Conservation (phyloP, 2,329 filamentous ascomycete species). For the Apiospora sp. region DNA sequence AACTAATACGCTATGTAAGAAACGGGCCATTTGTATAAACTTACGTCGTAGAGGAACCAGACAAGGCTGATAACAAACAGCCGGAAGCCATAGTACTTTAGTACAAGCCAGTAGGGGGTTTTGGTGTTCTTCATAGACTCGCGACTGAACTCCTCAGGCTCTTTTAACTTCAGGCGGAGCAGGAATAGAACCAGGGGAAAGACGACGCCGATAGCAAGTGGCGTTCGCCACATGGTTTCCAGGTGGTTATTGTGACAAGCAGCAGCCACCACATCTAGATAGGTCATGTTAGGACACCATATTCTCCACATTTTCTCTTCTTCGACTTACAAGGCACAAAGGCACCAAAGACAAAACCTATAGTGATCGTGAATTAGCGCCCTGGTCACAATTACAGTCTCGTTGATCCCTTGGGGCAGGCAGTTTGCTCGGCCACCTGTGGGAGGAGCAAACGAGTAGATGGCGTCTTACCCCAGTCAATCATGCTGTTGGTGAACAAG, state of each 20-base stretch:
- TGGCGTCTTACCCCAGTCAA: conserved; percentile 65
- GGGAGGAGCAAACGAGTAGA: not conserved
- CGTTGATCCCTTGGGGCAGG: not conserved
- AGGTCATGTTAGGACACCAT: not conserved
- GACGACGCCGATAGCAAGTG: conserved; percentile 79
- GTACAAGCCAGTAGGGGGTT: conserved; percentile 63
- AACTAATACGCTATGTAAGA: too few relatives aligned
- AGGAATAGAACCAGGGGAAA: conserved; percentile 77
- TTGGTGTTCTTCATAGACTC: conserved; percentile 71
- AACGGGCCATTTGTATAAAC: conserved; percentile 33
- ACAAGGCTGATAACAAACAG: conserved; percentile 75
- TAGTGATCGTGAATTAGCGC: not conserved
- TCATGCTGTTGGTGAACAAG: conserved; percentile 88
- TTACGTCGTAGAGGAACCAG: conserved; percentile 84
- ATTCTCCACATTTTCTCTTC: not conserved
- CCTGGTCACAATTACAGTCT: not conserved
- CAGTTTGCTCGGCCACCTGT: not conserved
- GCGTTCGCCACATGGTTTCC: conserved; percentile 81
- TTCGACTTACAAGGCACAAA: conserved; percentile 68
- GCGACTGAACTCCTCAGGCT: conserved; percentile 79
- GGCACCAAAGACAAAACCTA: conserved; percentile 77
- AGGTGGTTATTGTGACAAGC: conserved; percentile 68
- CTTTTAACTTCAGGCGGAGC: conserved; percentile 75
- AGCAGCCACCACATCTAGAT: conserved; percentile 57
- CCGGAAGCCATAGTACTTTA: conserved; percentile 77